Evolutionary conservation across 2,329 filamentous ascomycete genomes (phyloP).

Genomic region (Penicillium sclerotigenum): DNA sequence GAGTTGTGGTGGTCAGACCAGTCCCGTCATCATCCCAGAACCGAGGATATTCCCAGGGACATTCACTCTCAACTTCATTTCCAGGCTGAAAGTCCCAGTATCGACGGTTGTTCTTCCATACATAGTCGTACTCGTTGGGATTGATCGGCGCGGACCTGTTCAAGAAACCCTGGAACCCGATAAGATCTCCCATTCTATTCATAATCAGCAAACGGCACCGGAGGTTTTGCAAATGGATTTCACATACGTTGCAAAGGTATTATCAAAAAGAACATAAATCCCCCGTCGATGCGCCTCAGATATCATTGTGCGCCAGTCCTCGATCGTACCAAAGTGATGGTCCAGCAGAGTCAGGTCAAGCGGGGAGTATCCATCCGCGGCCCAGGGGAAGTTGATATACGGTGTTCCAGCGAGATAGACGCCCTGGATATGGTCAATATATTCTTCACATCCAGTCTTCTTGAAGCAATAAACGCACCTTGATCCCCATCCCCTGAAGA

Average conservation of each 20-base stretch:
- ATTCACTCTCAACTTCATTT: constrained; percentile 51
- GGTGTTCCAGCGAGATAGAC: constrained; percentile 62
- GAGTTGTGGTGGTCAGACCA: constrained; percentile 50
- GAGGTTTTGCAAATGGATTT: neutral
- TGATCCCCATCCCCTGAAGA: constrained; percentile 63
- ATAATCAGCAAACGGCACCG: neutral
- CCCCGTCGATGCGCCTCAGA: constrained; percentile 58
- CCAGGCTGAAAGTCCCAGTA: constrained; percentile 59
- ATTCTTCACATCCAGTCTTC: constrained; percentile 23
- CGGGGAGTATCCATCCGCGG: constrained; percentile 57
- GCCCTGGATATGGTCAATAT: constrained; percentile 37
- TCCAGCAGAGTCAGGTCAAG: constrained; percentile 63
- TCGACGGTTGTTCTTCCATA: constrained; percentile 54
- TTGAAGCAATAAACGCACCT: constrained; percentile 42
- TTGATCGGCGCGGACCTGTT: constrained; percentile 55
- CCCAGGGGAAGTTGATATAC: constrained; percentile 64
- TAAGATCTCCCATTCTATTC: constrained; percentile 54
- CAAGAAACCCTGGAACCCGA: constrained; percentile 60
- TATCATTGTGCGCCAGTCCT: constrained; percentile 59
- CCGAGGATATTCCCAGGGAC: constrained; percentile 58
- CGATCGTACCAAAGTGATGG: constrained; percentile 59
- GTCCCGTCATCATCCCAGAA: constrained; percentile 57
- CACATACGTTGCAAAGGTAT: constrained; percentile 60
- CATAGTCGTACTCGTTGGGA: constrained; percentile 53
- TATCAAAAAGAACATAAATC: constrained; percentile 66